These are phyloP conservation scores for Oryza glaberrima DNA, from an alignment of 176 grass and related monocot genomes.

Conservation along the genomic window DNA sequence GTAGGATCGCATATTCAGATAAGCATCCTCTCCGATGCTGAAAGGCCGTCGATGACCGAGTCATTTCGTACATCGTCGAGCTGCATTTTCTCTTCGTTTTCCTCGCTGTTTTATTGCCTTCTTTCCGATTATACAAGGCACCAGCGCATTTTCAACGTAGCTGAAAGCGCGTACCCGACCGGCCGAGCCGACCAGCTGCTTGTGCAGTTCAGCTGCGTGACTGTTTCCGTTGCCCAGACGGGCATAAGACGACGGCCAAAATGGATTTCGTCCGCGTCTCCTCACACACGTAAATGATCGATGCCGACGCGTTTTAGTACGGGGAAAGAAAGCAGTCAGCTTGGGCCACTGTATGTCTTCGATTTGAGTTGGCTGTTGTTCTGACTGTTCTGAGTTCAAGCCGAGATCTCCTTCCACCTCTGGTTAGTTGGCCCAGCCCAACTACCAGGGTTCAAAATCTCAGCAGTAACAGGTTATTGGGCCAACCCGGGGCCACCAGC, in stretches of 20 bases:
- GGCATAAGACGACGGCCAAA: neutral
- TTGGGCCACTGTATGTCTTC: too few species aligned
- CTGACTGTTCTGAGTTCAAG: too few species aligned
- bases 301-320: too few species aligned
- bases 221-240: neutral
- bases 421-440: too few species aligned
- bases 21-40: conserved; percentile 3
- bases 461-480: too few species aligned
- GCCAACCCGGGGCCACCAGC: too few species aligned
- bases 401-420: too few species aligned
- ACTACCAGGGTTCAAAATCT: too few species aligned
- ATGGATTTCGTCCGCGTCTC: neutral
- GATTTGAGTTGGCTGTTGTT: too few species aligned
- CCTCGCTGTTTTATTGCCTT: neutral
- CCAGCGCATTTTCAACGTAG: neutral
- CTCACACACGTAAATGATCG: too few species aligned
- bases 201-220: neutral
- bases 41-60: conserved; percentile 30
- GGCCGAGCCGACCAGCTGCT: neutral
- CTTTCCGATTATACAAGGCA: neutral
- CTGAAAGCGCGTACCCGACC: conserved; percentile 20
- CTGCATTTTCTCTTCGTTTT: neutral
- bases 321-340: too few species aligned
- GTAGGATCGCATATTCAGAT: neutral
- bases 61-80: conserved; percentile 10